These are phyloP conservation scores for Stylosanthes scabra DNA, from an alignment of 331 rosid species.

Conservation along the genomic window DNA sequence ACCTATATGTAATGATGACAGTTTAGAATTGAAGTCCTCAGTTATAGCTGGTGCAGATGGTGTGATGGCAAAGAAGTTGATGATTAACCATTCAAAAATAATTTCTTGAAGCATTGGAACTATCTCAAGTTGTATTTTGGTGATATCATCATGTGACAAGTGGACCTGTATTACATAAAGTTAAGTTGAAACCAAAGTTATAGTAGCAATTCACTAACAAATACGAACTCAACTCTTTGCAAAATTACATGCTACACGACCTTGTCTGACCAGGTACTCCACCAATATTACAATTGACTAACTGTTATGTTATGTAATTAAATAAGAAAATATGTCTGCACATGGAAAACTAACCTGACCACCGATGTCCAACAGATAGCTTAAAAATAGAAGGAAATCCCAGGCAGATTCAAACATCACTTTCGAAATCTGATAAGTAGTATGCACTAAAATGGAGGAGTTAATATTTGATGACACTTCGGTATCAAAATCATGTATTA, in stretches of 20 bases:
- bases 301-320: constrained; percentile 16
- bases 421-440: constrained; percentile 86
- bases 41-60: constrained; percentile 73
- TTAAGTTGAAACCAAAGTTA: neutral
- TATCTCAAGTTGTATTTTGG: constrained; percentile 74
- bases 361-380: constrained; percentile 78
- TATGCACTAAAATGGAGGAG: constrained; percentile 75
- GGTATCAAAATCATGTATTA: constrained; percentile 48
- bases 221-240: constrained; percentile 2
- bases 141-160: constrained; percentile 70
- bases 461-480: constrained; percentile 60
- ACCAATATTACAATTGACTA: constrained; percentile 12
- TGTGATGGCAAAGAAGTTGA: constrained; percentile 77
- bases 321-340: constrained; percentile 4
- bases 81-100: constrained; percentile 82
- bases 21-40: constrained; percentile 90
- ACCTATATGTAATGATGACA: constrained; percentile 91
- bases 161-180: constrained; percentile 59
- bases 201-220: constrained; percentile 9
- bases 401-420: constrained; percentile 88
- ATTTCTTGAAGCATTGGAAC: constrained; percentile 89
- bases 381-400: constrained; percentile 81
- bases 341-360: constrained; percentile 77
- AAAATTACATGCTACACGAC: constrained; percentile 14
- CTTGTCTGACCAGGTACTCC: constrained; percentile 6